Evolutionary conservation across 2,329 filamentous ascomycete species (phyloP), one percentile per base, ranked within the genome.

Genomic region (Mycosphaerella arachidis): DNA sequence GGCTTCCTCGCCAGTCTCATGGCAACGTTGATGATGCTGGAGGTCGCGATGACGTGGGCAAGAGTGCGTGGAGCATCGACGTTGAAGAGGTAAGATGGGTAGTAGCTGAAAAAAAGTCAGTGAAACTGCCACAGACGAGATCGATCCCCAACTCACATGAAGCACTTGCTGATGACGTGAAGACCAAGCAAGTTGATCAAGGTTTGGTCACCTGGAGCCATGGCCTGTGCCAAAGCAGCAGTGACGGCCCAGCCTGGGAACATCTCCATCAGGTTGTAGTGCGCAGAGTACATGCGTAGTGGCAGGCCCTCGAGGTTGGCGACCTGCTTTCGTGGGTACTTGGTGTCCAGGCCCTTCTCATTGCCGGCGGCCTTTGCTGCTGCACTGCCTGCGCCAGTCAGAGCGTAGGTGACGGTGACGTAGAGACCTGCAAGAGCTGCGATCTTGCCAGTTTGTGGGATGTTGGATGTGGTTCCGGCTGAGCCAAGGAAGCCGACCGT

Each of bases 181-280:
- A 71, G 57, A 55, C 69, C 69, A n/a, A 71, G 53, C 66, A 71
- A 56, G 52, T 70, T 71, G 37, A 70, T 65, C 53, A 71, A 56
- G 13, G 46, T 60, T 61, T 68, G 66, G 59, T 71, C 69, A 16
- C 59, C 62, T 2, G 69, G 69, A 29, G 69, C 68, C 24, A 70
- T 66, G n/a, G 63, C 66, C 59, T 69, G 67, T n/a, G 68, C 60
- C 54, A 71, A 50, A 10, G 68, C 69, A 33, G 69, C 69, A 8
- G 53, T 58, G 13, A 71, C 56, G 1, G 67, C 69, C 57, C 65
- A 71, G 4, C 66, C 65, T 1, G 67, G 67, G 57, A 71, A 71
- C 66, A 66, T 66, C 45, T 69, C 68, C 62, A 70, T 61, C 9
- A 70, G 54, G 43, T 71, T 62, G 40, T 65, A 65, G 56, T 70